These are phyloP conservation scores for Xylaria intraflava DNA, from an alignment of 495 filamentous ascomycete species.

Conservation along the genomic window DNA sequence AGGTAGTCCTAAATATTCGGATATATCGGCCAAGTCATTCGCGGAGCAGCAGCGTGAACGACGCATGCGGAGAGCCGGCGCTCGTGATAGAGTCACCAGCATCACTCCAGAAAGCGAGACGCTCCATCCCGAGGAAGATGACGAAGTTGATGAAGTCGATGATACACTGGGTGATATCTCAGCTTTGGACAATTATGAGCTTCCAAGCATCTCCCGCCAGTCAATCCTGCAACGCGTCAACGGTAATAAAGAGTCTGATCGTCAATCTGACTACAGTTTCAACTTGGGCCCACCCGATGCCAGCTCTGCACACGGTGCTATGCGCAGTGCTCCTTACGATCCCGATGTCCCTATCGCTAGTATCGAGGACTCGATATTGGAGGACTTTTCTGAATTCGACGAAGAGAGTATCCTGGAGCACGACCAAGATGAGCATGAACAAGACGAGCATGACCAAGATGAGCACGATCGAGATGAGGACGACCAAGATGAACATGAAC, in stretches of 20 bases:
- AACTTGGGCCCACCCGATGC: conserved; percentile 51
- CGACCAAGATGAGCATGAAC: conserved; percentile 48
- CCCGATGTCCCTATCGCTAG: conserved; percentile 83
- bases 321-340: conserved; percentile 54
- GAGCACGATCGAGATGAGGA: conserved; percentile 41
- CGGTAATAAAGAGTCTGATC: conserved; percentile 51
- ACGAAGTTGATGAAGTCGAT: conserved; percentile 17
- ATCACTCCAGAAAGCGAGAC: conserved; percentile 38
- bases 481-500: conserved; percentile 15
- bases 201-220: conserved; percentile 82
- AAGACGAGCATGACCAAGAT: conserved; percentile 35
- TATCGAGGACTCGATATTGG: conserved; percentile 48
- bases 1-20: conserved; percentile 40
- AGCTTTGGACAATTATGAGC: conserved; percentile 49
- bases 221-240: conserved; percentile 87
- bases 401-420: conserved; percentile 61
- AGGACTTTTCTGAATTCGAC: conserved; percentile 46
- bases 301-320: conserved; percentile 33
- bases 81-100: conserved; percentile 39
- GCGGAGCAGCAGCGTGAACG: conserved; percentile 56
- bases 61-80: conserved; percentile 50
- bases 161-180: conserved; percentile 50
- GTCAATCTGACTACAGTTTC: conserved; percentile 58
- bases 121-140: conserved; percentile 1
- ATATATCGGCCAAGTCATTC: conserved; percentile 17